phyloP scores from a whole-genome alignment of 768 basidiomycete species.

The Suillus cothurnatus region DNA sequence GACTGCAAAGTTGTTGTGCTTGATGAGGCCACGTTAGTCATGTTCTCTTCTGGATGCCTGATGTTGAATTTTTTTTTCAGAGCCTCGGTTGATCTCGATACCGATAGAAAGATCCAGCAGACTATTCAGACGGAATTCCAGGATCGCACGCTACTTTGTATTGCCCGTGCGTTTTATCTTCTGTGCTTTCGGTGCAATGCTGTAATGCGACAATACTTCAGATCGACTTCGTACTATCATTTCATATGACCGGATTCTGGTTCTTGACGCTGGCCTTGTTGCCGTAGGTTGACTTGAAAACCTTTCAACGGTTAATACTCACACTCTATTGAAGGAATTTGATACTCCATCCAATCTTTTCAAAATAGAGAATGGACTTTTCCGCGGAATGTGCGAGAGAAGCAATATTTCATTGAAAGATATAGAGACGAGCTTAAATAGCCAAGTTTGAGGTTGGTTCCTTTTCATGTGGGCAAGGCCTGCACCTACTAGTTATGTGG shows the following conservation, averaged over 20 bases:
- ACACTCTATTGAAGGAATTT: conserved; percentile 45
- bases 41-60: conserved; percentile 31
- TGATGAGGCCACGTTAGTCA: conserved; percentile 40
- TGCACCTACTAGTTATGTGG: background rate
- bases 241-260: conserved; percentile 68
- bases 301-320: background rate
- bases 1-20: conserved; percentile 51
- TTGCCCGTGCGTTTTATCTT: conserved; percentile 39
- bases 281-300: conserved; percentile 37
- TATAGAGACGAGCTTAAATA: conserved; percentile 29
- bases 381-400: conserved; percentile 63
- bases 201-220: conserved; percentile 1
- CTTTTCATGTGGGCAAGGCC: background rate
- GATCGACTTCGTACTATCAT: conserved; percentile 56
- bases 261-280: conserved; percentile 65
- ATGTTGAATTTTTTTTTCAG: conserved; percentile 20
- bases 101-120: conserved; percentile 56
- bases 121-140: conserved; percentile 45
- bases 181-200: background rate
- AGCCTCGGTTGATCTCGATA: conserved; percentile 44
- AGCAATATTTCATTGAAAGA: conserved; percentile 52
- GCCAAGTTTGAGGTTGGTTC: background rate
- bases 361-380: conserved; percentile 48
- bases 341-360: conserved; percentile 49
- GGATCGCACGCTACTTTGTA: conserved; percentile 54